Percentiles rank a stretch among this genome's conserved stretches.
Evolutionary conservation across 352 stramenopile genomes (phyloP).

Genomic region (Peronospora destructor): DNA sequence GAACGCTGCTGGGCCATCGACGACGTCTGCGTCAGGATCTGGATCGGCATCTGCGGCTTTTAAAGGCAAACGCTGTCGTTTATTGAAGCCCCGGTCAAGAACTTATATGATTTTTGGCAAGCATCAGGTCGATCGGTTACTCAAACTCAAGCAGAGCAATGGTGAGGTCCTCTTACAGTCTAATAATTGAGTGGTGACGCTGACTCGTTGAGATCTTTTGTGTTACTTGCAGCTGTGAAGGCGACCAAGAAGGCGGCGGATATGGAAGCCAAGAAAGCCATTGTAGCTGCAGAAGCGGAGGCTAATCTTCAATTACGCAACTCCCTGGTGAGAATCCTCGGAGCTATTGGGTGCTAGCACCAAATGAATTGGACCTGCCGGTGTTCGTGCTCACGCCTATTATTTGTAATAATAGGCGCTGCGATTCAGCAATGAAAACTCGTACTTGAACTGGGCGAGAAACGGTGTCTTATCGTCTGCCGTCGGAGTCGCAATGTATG

Average conservation of each 20-base stretch:
- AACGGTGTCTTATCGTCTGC: constrained; percentile 78
- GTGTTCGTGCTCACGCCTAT: constrained; percentile 9
- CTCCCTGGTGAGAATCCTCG: constrained; percentile 22
- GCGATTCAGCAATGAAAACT: constrained; percentile 85
- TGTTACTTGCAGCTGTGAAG: constrained; percentile 13
- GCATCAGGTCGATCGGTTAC: constrained; percentile 23
- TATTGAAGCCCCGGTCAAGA: constrained; percentile 9
- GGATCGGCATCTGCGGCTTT: constrained; percentile 6
- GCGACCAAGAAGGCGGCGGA: constrained; percentile 30
- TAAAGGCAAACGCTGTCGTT: constrained; percentile 21
- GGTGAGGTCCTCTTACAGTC: not conserved
- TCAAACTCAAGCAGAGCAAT: constrained; percentile 29
- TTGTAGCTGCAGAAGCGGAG: constrained; percentile 22
- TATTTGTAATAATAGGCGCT: constrained; percentile 33
- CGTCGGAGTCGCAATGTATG: constrained; percentile 84
- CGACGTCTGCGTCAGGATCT: constrained; percentile 1
- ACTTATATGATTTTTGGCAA: constrained; percentile 22
- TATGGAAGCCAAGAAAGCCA: constrained; percentile 20
- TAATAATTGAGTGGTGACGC: not conserved
- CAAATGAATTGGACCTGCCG: too few species aligned
- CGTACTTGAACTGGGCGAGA: constrained; percentile 83
- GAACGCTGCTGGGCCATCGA: constrained; percentile 3
- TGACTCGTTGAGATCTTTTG: not conserved
- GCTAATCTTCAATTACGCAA: constrained; percentile 29
- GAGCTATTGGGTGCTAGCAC: not conserved